Conservation (phyloP, 2,329 filamentous ascomycete genomes). For the Meredithiella fracta region DNA sequence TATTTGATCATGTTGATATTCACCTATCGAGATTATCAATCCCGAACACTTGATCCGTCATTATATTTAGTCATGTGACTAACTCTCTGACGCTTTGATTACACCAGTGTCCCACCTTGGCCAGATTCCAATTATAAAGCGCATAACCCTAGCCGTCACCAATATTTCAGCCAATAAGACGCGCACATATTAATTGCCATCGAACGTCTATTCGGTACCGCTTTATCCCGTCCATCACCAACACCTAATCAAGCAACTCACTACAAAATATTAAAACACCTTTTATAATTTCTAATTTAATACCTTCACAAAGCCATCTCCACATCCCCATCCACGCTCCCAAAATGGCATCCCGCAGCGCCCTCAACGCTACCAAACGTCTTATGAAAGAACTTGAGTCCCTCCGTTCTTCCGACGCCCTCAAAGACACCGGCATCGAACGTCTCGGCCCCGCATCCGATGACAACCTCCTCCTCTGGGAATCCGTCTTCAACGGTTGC, state of each 20-base stretch:
- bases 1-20: no score
- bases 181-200: neutral
- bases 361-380: slow-evolving; percentile 32
- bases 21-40: no score
- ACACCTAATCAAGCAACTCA: neutral
- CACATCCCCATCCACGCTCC: neutral
- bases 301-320: neutral
- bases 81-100: no score
- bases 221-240: neutral
- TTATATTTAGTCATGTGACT: no score
- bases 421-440: slow-evolving; percentile 34
- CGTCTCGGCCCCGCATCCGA: slow-evolving; percentile 38
- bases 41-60: no score
- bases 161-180: neutral
- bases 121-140: neutral
- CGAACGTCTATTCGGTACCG: neutral
- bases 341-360: neutral
- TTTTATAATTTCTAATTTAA: neutral
- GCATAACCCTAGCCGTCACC: neutral
- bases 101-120: neutral
- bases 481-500: slow-evolving; percentile 43
- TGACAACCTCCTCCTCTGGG: slow-evolving; percentile 40
- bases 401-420: slow-evolving; percentile 25
- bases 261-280: neutral
- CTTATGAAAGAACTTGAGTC: slow-evolving; percentile 41